A percentile compares a stretch with the other conserved stretches of the same genome.
These are phyloP conservation scores for Coemansia furcata DNA, from an alignment of 192 early-diverging fungal genomes.

Conservation along the genomic window DNA sequence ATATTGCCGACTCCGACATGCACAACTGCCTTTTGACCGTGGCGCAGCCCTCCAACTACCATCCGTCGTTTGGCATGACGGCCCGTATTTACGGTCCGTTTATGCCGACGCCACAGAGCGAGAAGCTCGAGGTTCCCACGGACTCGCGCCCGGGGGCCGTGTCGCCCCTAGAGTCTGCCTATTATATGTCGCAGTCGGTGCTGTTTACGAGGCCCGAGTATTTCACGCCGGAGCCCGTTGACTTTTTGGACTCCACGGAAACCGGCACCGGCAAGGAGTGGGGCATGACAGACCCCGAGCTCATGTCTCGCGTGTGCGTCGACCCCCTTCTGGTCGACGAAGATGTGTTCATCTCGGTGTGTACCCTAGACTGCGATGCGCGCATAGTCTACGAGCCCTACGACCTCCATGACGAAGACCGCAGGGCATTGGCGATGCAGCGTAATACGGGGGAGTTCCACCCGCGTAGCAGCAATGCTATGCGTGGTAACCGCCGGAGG, in stretches of 20 bases:
- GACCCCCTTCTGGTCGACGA: conserved; percentile 41
- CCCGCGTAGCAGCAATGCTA: conserved; percentile 1
- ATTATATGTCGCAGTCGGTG: conserved; percentile 39
- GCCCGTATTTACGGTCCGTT: conserved; percentile 35
- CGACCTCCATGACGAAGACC: conserved; percentile 30
- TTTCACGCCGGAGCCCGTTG: conserved; percentile 27
- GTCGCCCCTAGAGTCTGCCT: conserved; percentile 27
- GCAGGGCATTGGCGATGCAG: conserved; percentile 3
- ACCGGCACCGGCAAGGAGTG: conserved; percentile 20
- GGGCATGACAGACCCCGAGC: conserved; percentile 32
- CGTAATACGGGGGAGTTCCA: background rate
- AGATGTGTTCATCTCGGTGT: conserved; percentile 37
- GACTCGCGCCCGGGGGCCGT: conserved; percentile 5
- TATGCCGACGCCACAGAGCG: background rate
- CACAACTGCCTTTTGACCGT: conserved; percentile 38
- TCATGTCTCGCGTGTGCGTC: conserved; percentile 36
- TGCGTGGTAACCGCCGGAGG: conserved; percentile 18
- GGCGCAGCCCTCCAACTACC: conserved; percentile 37
- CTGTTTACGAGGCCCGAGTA: conserved; percentile 35
- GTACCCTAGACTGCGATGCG: conserved; percentile 21
- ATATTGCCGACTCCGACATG: conserved; percentile 50
- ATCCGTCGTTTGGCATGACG: conserved; percentile 46
- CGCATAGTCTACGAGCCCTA: conserved; percentile 33
- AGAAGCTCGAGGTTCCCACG: background rate
- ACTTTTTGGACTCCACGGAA: conserved; percentile 9